Evolutionary conservation across 1,284 basidiomycete species (phyloP).

Genomic region (Puccinia polysora): DNA sequence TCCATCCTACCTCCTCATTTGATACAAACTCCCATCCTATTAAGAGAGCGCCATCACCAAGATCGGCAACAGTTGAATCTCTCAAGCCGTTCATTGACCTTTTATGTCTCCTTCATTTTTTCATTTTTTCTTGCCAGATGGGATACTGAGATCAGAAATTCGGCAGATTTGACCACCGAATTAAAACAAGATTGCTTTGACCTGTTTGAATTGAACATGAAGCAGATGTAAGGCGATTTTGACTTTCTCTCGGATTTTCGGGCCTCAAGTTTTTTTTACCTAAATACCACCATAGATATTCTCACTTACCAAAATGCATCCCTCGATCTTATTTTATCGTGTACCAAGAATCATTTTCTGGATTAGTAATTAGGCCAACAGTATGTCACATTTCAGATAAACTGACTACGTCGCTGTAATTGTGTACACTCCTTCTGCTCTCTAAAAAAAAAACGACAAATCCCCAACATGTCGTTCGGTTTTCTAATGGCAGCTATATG

Average conservation of each 20-base stretch:
- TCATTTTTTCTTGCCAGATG: neutral
- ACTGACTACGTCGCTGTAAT: neutral
- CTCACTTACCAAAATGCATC: neutral
- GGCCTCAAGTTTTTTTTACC: neutral
- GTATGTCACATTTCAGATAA: neutral
- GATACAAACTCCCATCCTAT: no score
- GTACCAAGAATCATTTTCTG: no score
- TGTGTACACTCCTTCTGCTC: neutral
- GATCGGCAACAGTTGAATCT: neutral
- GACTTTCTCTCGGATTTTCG: neutral
- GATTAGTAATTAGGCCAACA: no score
- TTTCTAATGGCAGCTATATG: constrained; percentile 19
- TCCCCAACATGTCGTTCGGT: neutral
- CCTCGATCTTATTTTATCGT: no score
- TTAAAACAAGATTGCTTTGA: constrained; percentile 19
- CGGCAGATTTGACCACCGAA: neutral
- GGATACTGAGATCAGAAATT: neutral
- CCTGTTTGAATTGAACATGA: constrained; percentile 30
- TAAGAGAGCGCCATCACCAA: neutral
- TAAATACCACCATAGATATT: neutral
- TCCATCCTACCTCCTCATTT: no score
- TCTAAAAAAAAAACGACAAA: neutral
- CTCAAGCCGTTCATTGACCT: neutral
- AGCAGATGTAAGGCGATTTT: constrained; percentile 24
- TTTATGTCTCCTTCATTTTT: neutral